phyloP scores from a whole-genome alignment of 108 stramenopile genomes.

The Skeletonema costatum region DNA sequence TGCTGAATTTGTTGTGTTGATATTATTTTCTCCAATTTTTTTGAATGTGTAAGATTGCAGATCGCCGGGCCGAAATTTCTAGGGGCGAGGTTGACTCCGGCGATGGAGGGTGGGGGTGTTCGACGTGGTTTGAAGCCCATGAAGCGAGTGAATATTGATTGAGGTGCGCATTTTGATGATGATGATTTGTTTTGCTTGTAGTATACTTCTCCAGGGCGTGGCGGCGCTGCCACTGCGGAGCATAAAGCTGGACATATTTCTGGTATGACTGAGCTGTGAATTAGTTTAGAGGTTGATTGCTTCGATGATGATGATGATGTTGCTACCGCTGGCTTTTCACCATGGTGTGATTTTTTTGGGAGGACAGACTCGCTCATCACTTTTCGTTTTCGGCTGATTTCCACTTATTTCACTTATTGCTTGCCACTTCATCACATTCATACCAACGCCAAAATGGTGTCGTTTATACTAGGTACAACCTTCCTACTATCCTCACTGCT shows the following conservation, averaged over 20 bases:
- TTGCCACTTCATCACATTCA: too few species aligned
- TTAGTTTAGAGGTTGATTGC: background rate
- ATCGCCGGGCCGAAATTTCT: background rate
- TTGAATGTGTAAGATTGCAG: background rate
- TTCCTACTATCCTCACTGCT: background rate
- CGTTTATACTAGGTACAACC: background rate
- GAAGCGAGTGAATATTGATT: slow-evolving; percentile 4
- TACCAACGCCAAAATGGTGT: background rate
- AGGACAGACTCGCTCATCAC: too few species aligned
- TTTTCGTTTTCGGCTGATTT: background rate
- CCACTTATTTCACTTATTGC: too few species aligned
- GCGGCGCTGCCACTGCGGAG: background rate
- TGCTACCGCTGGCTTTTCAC: background rate
- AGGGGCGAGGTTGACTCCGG: slow-evolving; percentile 31
- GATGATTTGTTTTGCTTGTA: background rate
- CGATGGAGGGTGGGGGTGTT: slow-evolving; percentile 39
- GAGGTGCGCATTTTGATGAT: background rate
- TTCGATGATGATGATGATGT: too few species aligned
- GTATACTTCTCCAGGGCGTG: background rate
- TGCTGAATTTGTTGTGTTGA: background rate
- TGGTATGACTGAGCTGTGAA: background rate
- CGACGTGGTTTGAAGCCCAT: slow-evolving; percentile 40
- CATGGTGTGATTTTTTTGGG: background rate
- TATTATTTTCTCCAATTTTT: background rate
- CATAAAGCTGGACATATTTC: background rate